Evolutionary conservation across 352 stramenopile species (phyloP), one percentile per base, ranked within the genome.

Genomic region (Globisporangium heterothallicum): DNA sequence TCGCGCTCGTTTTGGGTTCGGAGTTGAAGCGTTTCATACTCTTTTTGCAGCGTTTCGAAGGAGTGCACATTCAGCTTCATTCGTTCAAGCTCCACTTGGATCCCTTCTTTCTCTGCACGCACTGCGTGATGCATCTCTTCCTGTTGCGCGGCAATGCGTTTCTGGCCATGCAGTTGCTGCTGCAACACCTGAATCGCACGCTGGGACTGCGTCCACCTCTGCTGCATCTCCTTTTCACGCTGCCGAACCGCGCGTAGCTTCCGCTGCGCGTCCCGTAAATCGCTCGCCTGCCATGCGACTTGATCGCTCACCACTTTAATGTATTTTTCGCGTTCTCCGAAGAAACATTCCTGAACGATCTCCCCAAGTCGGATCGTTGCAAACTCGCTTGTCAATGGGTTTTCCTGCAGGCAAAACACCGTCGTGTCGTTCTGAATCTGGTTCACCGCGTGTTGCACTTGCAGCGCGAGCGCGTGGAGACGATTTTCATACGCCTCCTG

Each of bases 401-500:
- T 79, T 35, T 92, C 72, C 51, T 88, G 66, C 30, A 92, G 50
- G 40, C 68, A 83, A 12, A 81, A 73, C 26, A 89, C 63, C 8
- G 76, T 72, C 42, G 74, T 53, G 61, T 92, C 81, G 45, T 64
- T 61, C 42, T 86, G 69, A 21, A 88, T 58, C 47, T 87, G 64
- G 2, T 50, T 55, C 30, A 89, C 65, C 6, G 69, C 66, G 6
- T 77, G 63, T 43, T 82, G 65, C 27, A 89, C 64, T 47, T 78
- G 72, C 26, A 49, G 42, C 6, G 74, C 72, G 8, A 92, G 65
- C 47, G 63, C 70, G 35, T 84, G 72, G 34, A 92, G 58, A 0
- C 81, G 70, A 49, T 81, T 72, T 54, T 92, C 81, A 34, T 92
- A 92, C 16, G 76, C 74, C 16, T 75, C 63, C 41, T 92, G 78